Percentiles rank a stretch among this genome's conserved stretches.
Evolutionary conservation across 2,329 filamentous ascomycete species (phyloP).

Genomic region (Plenodomus biglobosus): DNA sequence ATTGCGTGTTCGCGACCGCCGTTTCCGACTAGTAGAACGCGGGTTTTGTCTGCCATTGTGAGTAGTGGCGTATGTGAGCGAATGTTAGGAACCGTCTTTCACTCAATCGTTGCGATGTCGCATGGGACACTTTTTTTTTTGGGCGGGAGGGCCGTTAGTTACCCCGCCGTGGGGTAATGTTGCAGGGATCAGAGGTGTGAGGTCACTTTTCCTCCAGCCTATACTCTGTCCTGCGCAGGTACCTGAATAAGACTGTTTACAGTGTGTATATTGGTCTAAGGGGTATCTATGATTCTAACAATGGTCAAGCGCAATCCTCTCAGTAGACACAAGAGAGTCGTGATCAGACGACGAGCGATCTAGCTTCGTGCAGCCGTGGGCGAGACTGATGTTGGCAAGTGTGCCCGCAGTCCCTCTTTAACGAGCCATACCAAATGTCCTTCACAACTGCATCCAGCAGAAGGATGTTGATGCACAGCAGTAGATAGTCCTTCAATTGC

Average conservation of each 20-base stretch:
- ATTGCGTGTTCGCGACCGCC: slow-evolving; percentile 93
- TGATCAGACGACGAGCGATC: slow-evolving; percentile 1
- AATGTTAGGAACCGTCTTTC: slow-evolving; percentile 1
- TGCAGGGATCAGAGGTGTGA: slow-evolving; percentile 15
- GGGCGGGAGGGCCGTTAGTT: slow-evolving; percentile 1
- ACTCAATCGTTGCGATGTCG: slow-evolving; percentile 3
- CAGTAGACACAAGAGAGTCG: neutral
- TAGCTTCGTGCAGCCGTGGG: slow-evolving; percentile 1
- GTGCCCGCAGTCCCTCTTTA: slow-evolving; percentile 6
- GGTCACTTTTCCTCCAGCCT: slow-evolving; percentile 22
- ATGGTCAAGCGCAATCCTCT: neutral
- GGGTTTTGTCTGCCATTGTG: slow-evolving; percentile 32
- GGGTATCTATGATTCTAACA: slow-evolving; percentile 2
- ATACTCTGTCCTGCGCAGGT: neutral
- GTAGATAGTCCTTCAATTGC: slow-evolving; percentile 1
- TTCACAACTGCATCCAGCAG: slow-evolving; percentile 5
- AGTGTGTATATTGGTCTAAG: neutral
- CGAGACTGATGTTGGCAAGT: neutral
- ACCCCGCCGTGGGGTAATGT: slow-evolving; percentile 24
- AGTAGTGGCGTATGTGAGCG: neutral
- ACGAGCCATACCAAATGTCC: slow-evolving; percentile 5
- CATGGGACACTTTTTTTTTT: slow-evolving; percentile 26
- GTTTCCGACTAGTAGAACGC: slow-evolving; percentile 82
- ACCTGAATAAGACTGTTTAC: neutral
- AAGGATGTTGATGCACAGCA: slow-evolving; percentile 2